Conservation (phyloP, 495 filamentous ascomycete species). For the Penicillium roqueforti region DNA sequence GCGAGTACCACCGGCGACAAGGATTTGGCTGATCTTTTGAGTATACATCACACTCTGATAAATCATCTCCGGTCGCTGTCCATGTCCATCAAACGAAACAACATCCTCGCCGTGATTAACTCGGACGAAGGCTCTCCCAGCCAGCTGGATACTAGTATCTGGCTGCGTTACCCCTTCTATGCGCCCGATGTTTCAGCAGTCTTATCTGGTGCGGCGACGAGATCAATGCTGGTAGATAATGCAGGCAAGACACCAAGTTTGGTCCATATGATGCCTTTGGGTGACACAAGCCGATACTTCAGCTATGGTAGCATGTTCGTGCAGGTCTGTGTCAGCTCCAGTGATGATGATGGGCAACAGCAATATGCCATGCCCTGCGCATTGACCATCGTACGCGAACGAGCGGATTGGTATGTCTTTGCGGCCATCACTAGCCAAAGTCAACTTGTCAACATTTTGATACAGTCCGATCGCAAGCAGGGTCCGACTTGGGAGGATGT, state of each 20-base stretch:
- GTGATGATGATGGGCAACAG: constrained; percentile 55
- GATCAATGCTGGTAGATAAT: constrained; percentile 41
- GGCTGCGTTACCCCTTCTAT: constrained; percentile 67
- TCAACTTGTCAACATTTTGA: constrained; percentile 66
- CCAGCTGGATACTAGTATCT: constrained; percentile 67
- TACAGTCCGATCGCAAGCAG: constrained; percentile 61
- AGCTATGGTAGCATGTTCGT: constrained; percentile 71
- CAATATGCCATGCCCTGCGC: constrained; percentile 64
- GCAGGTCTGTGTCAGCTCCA: constrained; percentile 62
- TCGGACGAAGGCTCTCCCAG: constrained; percentile 51
- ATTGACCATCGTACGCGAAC: constrained; percentile 67
- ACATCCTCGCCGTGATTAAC: constrained; percentile 57
- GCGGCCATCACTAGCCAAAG: constrained; percentile 73
- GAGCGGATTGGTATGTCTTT: constrained; percentile 59
- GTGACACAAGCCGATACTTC: constrained; percentile 65
- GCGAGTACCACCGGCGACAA: constrained; percentile 47
- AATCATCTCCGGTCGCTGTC: constrained; percentile 67
- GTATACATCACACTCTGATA: constrained; percentile 51
- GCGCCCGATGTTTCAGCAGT: constrained; percentile 62
- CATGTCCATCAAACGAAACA: constrained; percentile 77
- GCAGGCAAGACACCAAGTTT: constrained; percentile 42
- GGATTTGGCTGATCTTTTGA: constrained; percentile 44
- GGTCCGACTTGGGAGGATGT: constrained; percentile 76
- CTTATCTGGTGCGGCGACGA: constrained; percentile 57
- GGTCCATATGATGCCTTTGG: constrained; percentile 65